Base-by-base conservation (phyloP, 768 basidiomycete genomes). In the Tylopilus plumbeoviolaceoides region DNA sequence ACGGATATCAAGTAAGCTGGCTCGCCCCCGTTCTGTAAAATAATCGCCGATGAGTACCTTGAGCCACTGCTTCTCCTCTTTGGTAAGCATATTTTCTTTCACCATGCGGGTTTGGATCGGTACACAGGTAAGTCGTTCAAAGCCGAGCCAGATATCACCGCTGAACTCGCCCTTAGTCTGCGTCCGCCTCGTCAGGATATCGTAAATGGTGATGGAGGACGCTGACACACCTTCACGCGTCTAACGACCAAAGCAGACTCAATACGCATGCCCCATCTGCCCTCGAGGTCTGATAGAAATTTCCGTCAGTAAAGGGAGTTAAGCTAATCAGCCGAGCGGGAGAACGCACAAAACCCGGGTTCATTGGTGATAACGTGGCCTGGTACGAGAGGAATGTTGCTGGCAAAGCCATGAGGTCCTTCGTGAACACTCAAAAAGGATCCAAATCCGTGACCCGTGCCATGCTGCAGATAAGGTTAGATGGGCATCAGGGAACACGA, bases 351-450 rank as follows among this genome's bases (percentile, higher is more conserved):
- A 71, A 84, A 95, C 0, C 93, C 94, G 44, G 94, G 95, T 71
- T 98, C 94, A 62, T 97, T 95, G 44, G 93, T 93, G 53, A 95
- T 83, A 60, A 95, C 84, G 69, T 97, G 85, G 11, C 97, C 97
- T n/a, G 84, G 83, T 21, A 78, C 75, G 30, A 98, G 78, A 3
- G 89, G 79, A 28, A 84, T 77, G 38, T 75, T 75, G 62, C 78
- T 83, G 20, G 82, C 78, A 71, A 95, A 91, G 38, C 86, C 81
- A 53, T 92, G 83, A 15, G 90, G 82, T 11, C 93, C 89, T 72
- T 91, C 90, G 61, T 92, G 88, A 20, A 91, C 88, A 53, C 81
- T 89, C 64, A 95, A 75, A 74, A 89, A 95, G 33, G 87, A 84
- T 18, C 92, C 92, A 58, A 95, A 81, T 21, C 92, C 93, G 64